phyloP scores from a whole-genome alignment of 176 grass and related monocot genomes.

The Bonia amplexicaulis region DNA sequence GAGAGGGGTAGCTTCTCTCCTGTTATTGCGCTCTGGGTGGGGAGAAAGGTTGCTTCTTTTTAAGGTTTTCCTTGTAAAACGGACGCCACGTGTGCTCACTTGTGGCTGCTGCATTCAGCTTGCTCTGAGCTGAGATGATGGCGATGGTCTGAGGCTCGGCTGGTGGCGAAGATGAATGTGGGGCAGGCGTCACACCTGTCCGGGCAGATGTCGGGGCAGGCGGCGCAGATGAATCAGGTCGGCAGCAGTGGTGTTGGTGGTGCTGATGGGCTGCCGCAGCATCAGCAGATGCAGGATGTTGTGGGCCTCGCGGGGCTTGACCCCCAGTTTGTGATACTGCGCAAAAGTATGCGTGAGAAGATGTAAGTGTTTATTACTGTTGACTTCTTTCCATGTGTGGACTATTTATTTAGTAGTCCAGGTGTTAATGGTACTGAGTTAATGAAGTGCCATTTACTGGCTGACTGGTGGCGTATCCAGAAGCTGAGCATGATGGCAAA shows the following conservation, averaged over 20 bases:
- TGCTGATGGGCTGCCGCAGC: conserved; percentile 30
- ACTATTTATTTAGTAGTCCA: background rate
- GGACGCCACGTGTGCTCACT: background rate
- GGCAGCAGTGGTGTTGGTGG: background rate
- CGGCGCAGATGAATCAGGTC: conserved; percentile 47
- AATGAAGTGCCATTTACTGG: background rate
- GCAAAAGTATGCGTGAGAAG: conserved; percentile 37
- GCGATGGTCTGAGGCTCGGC: background rate
- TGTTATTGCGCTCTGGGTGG: background rate
- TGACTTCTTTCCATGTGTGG: background rate
- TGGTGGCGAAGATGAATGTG: conserved; percentile 48
- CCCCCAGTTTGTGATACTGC: conserved; percentile 25
- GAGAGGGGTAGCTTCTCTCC: background rate
- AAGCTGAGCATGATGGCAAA: background rate
- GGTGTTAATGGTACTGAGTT: conserved; percentile 17
- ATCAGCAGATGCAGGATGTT: conserved; percentile 49
- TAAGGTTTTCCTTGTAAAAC: background rate
- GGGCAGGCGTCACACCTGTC: conserved; percentile 62
- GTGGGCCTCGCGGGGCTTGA: conserved; percentile 28
- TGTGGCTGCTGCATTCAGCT: background rate
- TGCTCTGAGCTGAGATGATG: background rate
- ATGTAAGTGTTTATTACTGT: conserved; percentile 52
- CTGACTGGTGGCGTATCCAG: background rate
- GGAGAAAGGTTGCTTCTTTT: background rate
- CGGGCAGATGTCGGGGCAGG: conserved; percentile 56